phyloP scores from a whole-genome alignment of 2,329 filamentous ascomycete genomes.

The Pestalotiopsis sp. region DNA sequence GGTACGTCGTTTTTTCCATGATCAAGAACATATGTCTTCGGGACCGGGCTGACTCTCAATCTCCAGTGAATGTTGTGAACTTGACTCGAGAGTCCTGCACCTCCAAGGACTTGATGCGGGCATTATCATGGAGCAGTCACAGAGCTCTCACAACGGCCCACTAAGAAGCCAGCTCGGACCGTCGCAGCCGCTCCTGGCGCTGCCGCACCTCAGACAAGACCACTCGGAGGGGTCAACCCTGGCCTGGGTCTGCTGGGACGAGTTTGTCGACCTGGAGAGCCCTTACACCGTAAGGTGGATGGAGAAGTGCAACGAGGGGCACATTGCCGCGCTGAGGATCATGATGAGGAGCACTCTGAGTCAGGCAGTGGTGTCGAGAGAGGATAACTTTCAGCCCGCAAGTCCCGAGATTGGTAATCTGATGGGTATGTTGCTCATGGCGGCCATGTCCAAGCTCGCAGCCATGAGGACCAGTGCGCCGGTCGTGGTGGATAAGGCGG shows the following conservation, averaged over 20 bases:
- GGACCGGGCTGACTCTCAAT: neutral
- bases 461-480: conserved; percentile 21
- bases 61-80: conserved; percentile 19
- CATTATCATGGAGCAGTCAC: conserved; percentile 24
- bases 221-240: conserved; percentile 25
- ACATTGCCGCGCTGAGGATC: conserved; percentile 23
- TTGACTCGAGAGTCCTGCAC: conserved; percentile 21
- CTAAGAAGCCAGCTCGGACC: conserved; percentile 16
- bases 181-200: conserved; percentile 10
- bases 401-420: conserved; percentile 21
- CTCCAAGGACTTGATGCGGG: conserved; percentile 24
- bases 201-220: conserved; percentile 17
- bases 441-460: conserved; percentile 27
- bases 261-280: conserved; percentile 29
- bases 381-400: conserved; percentile 18
- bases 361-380: neutral
- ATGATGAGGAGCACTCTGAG: conserved; percentile 24
- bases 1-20: neutral
- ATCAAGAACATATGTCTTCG: no score
- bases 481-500: conserved; percentile 13
- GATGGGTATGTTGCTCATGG: conserved; percentile 26
- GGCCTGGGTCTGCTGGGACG: conserved; percentile 32
- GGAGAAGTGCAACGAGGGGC: conserved; percentile 25
- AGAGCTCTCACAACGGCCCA: conserved; percentile 19
- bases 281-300: conserved; percentile 29